Base-by-base conservation (phyloP, 1,284 basidiomycete genomes). In the Austroboletus novae-zelandiae region DNA sequence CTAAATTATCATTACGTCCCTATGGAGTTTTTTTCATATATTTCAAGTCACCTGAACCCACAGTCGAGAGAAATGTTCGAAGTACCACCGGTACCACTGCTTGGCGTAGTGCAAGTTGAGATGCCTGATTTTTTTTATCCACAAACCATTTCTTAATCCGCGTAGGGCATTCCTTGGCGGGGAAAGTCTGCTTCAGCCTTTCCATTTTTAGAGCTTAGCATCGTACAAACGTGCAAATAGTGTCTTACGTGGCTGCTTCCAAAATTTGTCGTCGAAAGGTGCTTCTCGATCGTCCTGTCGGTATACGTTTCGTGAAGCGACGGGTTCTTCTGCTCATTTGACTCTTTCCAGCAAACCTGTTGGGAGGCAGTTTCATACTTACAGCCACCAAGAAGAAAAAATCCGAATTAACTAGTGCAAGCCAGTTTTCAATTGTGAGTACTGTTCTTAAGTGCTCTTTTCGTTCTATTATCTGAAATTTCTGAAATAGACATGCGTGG, bases 81-180 rank as follows among this genome's bases (percentile, higher is more conserved):
- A 71, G 74, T 11, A 58, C 66, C 14, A 62, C 75, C 31, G 74
- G 77, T 20, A 70, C 71, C 1, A 72, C 72, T 2, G 9, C 27
- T 10, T 80, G 73, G 74, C 78, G 77, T 17, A 66, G 75, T 31
- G 68, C 68, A 2, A 71, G 50, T 71, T 75, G 45, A 48, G 69
- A 61, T 0, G n/a, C 29, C 1, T 39, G 2, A 32, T 36, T 45
- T 18, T 45, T 18, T 31, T 14, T 1, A 18, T 27, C 15, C 25
- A 20, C 15, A 4, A 10, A 20, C 11, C 9, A 14, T 37, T 45
- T 9, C 15, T 49, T 45, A 41, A 23, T 25, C 31, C 74, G 79
- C 9, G 50, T 76, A 5, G 79, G 79, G 3, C 79, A 15, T 57
- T 74, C 11, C 48, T 74, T 10, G 66, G 72, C 6, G 66, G 68